Conservation (phyloP, 106 monocot species). For the Hemerocallis citrina region DNA sequence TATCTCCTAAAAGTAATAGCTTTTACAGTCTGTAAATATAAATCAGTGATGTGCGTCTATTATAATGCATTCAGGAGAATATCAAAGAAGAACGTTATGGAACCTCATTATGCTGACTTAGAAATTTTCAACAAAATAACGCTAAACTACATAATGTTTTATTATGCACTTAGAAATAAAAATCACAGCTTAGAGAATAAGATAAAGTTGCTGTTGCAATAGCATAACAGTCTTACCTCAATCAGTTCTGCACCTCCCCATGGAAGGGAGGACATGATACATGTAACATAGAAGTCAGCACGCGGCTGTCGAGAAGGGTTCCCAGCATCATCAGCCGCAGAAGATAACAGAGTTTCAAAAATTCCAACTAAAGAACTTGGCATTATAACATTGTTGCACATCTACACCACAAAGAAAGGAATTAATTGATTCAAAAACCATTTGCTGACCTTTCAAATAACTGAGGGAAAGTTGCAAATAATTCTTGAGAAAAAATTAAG, state of each 20-base stretch:
- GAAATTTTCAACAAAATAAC: too few relatives aligned
- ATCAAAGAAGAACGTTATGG: too few relatives aligned
- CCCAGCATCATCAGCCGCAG: slow-evolving; percentile 81
- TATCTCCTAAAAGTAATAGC: too few relatives aligned
- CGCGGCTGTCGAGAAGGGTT: slow-evolving; percentile 87
- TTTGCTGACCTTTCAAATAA: neutral
- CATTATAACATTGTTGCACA: slow-evolving; percentile 84
- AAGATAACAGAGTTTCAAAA: slow-evolving; percentile 80
- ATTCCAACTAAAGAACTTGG: slow-evolving; percentile 63
- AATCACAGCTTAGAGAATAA: neutral
- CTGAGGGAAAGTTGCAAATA: neutral
- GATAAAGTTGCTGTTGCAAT: neutral
- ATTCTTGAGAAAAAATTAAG: neutral
- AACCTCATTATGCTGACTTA: too few relatives aligned
- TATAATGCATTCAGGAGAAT: too few relatives aligned
- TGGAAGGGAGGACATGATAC: slow-evolving; percentile 82
- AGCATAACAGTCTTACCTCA: slow-evolving; percentile 45
- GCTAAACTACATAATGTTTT: neutral
- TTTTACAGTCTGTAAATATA: too few relatives aligned
- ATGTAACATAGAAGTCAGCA: slow-evolving; percentile 86
- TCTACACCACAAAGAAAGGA: slow-evolving; percentile 35
- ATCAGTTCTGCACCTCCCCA: slow-evolving; percentile 85
- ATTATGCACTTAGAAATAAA: neutral
- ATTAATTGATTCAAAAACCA: neutral
- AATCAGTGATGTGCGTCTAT: too few relatives aligned